Conservation (phyloP, 2,329 filamentous ascomycete species). For the Alternaria atra region DNA sequence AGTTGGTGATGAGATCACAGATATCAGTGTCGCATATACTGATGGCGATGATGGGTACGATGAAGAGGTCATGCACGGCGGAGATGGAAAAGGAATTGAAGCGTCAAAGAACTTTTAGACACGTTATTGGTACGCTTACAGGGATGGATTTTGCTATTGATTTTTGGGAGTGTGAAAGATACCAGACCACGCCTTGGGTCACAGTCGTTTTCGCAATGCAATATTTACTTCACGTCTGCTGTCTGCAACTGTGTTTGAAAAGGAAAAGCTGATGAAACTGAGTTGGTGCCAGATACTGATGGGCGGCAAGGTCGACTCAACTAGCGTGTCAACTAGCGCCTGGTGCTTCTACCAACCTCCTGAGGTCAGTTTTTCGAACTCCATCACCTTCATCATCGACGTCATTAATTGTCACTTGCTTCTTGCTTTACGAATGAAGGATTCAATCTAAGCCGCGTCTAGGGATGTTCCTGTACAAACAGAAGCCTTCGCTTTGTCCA, state of each 20-base stretch:
- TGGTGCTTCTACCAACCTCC: not conserved
- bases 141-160: not conserved
- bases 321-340: slow-evolving; percentile 3
- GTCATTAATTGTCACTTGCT: not conserved
- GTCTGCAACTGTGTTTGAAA: not conserved
- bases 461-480: not conserved
- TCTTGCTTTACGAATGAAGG: not conserved
- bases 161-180: slow-evolving; percentile 7
- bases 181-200: slow-evolving; percentile 18
- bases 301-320: not conserved
- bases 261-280: not conserved
- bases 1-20: slow-evolving; percentile 61
- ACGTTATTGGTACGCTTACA: not conserved
- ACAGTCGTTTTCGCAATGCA: slow-evolving; percentile 12
- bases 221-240: not conserved
- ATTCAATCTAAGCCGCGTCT: not conserved
- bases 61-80: slow-evolving; percentile 37
- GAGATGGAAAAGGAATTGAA: slow-evolving; percentile 22
- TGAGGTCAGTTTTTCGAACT: not conserved
- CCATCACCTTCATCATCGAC: not conserved
- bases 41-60: slow-evolving; percentile 41
- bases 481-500: not conserved
- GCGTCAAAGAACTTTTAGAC: slow-evolving; percentile 23
- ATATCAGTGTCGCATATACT: slow-evolving; percentile 37
- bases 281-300: not conserved